Evolutionary conservation across 768 basidiomycete species (phyloP).

Genomic region (Neoboletus brunneissimus): DNA sequence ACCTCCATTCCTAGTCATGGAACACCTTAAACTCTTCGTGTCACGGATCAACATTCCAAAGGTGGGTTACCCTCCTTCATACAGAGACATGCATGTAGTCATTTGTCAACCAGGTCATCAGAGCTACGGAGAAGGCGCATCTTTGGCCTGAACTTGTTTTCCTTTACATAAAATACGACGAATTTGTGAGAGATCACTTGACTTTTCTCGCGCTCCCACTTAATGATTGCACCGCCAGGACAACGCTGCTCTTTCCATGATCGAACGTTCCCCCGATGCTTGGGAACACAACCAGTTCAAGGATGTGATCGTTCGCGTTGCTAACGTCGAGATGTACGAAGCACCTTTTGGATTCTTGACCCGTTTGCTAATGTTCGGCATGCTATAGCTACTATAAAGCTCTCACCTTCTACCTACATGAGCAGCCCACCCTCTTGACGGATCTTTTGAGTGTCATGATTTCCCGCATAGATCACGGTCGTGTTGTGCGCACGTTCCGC

Average conservation of each 20-base stretch:
- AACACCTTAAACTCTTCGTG: slow-evolving; percentile 95
- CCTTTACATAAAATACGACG: slow-evolving; percentile 98
- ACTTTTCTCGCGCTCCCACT: neutral
- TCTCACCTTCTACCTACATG: slow-evolving; percentile 89
- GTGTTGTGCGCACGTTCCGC: slow-evolving; percentile 94
- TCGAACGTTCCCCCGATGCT: slow-evolving; percentile 95
- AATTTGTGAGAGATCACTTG: slow-evolving; percentile 57
- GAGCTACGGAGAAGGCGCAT: slow-evolving; percentile 92
- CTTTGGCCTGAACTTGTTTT: slow-evolving; percentile 99
- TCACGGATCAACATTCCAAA: slow-evolving; percentile 98
- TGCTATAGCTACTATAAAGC: slow-evolving; percentile 84
- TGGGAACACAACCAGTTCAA: slow-evolving; percentile 99
- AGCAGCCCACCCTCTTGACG: slow-evolving; percentile 90
- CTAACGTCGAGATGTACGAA: slow-evolving; percentile 92
- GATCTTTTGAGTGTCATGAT: slow-evolving; percentile 92
- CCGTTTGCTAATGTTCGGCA: slow-evolving; percentile 3
- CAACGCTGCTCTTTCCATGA: slow-evolving; percentile 97
- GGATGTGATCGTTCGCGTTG: slow-evolving; percentile 93
- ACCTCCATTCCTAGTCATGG: slow-evolving; percentile 70
- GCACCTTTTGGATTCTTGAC: neutral
- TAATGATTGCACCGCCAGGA: slow-evolving; percentile 49
- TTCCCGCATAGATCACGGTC: slow-evolving; percentile 90
- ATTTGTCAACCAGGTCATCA: slow-evolving; percentile 63
- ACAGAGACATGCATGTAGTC: neutral
- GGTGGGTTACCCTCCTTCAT: slow-evolving; percentile 32